phyloP scores from a whole-genome alignment of 2,329 filamentous ascomycete species.

The Phyllosticta citrichinensis region DNA sequence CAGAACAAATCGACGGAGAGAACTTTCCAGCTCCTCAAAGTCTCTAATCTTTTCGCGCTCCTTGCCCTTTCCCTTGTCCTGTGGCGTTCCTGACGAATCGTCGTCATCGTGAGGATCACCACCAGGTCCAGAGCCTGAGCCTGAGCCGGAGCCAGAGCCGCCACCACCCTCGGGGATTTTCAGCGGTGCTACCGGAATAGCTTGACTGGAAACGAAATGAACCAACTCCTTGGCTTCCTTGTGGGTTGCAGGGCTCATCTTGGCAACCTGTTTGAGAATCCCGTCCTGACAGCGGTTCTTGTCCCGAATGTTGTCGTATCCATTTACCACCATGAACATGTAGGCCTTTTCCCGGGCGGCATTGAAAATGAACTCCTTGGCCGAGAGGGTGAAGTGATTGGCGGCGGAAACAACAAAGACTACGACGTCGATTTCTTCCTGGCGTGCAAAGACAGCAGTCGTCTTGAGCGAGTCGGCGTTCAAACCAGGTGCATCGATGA shows the following conservation, averaged over 20 bases:
- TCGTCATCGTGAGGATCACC: conserved; percentile 36
- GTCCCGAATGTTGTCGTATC: conserved; percentile 87
- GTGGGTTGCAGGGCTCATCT: conserved; percentile 82
- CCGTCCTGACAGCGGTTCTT: conserved; percentile 84
- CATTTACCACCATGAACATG: conserved; percentile 98
- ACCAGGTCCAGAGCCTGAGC: conserved; percentile 18
- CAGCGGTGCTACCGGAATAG: conserved; percentile 63
- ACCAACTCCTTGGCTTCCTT: conserved; percentile 90
- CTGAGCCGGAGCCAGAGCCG: conserved; percentile 23
- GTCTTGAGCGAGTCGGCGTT: conserved; percentile 97
- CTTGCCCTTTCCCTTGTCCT: conserved; percentile 60
- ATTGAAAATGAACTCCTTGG: conserved; percentile 95
- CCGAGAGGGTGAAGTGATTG: conserved; percentile 94
- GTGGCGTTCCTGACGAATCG: conserved; percentile 34
- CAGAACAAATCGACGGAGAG: conserved; percentile 81
- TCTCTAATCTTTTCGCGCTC: conserved; percentile 72
- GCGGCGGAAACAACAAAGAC: conserved; percentile 96
- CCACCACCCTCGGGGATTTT: conserved; percentile 48
- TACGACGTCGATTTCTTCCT: conserved; percentile 97
- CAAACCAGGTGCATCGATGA: conserved; percentile 91
- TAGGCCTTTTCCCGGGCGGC: conserved; percentile 96
- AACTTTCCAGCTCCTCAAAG: conserved; percentile 82
- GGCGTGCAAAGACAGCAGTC: conserved; percentile 89
- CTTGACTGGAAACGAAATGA: conserved; percentile 96
- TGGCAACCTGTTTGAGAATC: conserved; percentile 80